A percentile compares a stretch with the other conserved stretches of the same genome.
Evolutionary conservation across 495 filamentous ascomycete genomes (phyloP).

Genomic region (Usnea hakonensis): DNA sequence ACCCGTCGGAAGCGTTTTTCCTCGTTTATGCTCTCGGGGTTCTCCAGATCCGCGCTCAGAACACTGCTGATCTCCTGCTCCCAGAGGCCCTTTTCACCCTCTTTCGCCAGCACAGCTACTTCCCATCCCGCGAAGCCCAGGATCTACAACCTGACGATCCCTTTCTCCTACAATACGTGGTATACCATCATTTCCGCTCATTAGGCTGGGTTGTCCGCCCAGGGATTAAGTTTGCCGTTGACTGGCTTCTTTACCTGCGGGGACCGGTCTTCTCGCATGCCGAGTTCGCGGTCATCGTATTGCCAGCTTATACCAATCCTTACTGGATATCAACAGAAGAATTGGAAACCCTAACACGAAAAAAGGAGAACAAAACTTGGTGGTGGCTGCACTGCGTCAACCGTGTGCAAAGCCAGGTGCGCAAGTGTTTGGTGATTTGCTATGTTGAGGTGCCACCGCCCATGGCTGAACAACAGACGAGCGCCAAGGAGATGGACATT

Average conservation of each 20-base stretch:
- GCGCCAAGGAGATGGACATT: constrained; percentile 44
- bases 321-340: constrained; percentile 59
- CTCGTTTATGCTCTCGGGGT: constrained; percentile 73
- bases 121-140: constrained; percentile 43
- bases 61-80: constrained; percentile 35
- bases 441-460: constrained; percentile 90
- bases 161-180: constrained; percentile 78
- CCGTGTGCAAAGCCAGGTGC: constrained; percentile 79
- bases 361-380: constrained; percentile 57
- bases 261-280: constrained; percentile 92
- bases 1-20: constrained; percentile 88
- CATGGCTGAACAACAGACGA: constrained; percentile 24
- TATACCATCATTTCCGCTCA: constrained; percentile 94
- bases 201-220: constrained; percentile 93
- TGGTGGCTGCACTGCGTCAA: constrained; percentile 90
- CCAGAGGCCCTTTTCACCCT: constrained; percentile 48
- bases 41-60: constrained; percentile 56
- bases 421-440: constrained; percentile 77
- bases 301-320: constrained; percentile 71
- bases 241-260: constrained; percentile 90
- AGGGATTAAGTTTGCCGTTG: constrained; percentile 90
- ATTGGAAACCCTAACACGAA: constrained; percentile 38
- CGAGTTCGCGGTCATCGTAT: constrained; percentile 76
- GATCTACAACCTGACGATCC: constrained; percentile 60
- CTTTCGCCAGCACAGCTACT: constrained; percentile 61